Base-by-base conservation (phyloP, 2,329 filamentous ascomycete species). In the Shiraia bambusicola region DNA sequence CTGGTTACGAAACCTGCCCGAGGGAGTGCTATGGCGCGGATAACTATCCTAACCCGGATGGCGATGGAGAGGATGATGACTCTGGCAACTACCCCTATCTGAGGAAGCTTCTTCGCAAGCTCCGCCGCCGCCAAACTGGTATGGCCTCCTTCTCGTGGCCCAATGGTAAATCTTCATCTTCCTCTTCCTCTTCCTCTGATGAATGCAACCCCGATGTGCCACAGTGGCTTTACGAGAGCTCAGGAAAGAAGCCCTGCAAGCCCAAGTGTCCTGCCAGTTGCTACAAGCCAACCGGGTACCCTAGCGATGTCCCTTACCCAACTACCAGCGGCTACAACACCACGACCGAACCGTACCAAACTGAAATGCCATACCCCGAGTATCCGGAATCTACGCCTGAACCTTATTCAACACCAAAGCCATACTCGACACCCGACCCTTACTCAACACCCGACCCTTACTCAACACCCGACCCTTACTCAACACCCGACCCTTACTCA, bases 141-240 rank as follows among this genome's bases (percentile, higher is more conserved):
- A 44, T 52, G 29, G 45, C 42, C 3, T 22, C 40, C 8, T 52
- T 52, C 37, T 28, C 42, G 16, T 52, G 45, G 42, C 49, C 49
- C 19, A 4, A 22, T 4, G 19, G 19, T 22, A 22, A 22, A 8
- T 22, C 4, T 8, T 22, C 19, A 5, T 22, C 19, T 22, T 7
- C 31, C n/a, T 16, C 32, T 28, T 27, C 16, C 24, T n/a, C 24
- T 10, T 34, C 33, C 26, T 17, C 22, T 24, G 33, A 38, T 6
- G 43, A 40, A 12, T 40, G 37, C 16, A 29, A 34, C 14, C 42
- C 41, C 6, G 45, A 46, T 29, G 11, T 42, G 5, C 49, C 49
- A n/a, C 40, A 40, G 6, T 49, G 45, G 49, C 22, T 49, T 10
- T 45, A 45, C 30, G 36, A 45, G 5, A 13, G 27, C 5, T 22